Percentiles rank a stretch among this genome's conserved stretches.
These are phyloP conservation scores for Zoysia matrella DNA, from an alignment of 202 grass and related monocot species.

Conservation along the genomic window DNA sequence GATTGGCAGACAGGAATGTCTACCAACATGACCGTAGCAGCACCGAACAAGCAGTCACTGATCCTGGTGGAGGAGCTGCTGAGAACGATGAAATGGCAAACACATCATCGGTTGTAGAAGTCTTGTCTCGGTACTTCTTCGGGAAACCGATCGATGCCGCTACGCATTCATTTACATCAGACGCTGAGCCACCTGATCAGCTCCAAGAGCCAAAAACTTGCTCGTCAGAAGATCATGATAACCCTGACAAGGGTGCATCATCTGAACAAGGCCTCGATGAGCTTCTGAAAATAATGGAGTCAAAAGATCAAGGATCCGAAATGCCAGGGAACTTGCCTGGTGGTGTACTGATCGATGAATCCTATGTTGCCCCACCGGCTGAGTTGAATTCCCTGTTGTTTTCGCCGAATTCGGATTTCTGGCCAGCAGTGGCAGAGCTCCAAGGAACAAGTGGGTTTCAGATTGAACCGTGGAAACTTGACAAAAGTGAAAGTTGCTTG, in stretches of 20 bases:
- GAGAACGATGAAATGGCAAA: conserved; percentile 36
- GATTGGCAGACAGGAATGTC: neutral
- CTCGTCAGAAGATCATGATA: conserved; percentile 43
- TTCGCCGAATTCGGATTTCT: conserved; percentile 61
- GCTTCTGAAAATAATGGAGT: conserved; percentile 57
- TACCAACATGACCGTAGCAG: conserved; percentile 38
- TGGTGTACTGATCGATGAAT: conserved; percentile 64
- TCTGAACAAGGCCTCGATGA: conserved; percentile 56
- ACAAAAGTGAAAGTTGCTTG: conserved; percentile 43
- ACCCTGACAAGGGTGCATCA: conserved; percentile 11
- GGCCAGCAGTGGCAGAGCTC: conserved; percentile 59
- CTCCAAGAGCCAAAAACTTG: conserved; percentile 35
- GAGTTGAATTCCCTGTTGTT: conserved; percentile 71
- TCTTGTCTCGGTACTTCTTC: conserved; percentile 69
- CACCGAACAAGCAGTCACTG: conserved; percentile 36
- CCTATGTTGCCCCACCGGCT: conserved; percentile 45
- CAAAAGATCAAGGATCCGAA: conserved; percentile 62
- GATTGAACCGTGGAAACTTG: conserved; percentile 67
- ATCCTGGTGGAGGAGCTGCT: conserved; percentile 26
- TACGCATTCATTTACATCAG: conserved; percentile 17
- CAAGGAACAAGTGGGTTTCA: conserved; percentile 75
- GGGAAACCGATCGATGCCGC: conserved; percentile 39
- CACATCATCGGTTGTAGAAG: conserved; percentile 57
- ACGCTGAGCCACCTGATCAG: conserved; percentile 53
- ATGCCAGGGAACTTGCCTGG: conserved; percentile 61